These are phyloP conservation scores for Diophrys sp. DNA, from an alignment of 73 alveolate species.

Conservation along the genomic window DNA sequence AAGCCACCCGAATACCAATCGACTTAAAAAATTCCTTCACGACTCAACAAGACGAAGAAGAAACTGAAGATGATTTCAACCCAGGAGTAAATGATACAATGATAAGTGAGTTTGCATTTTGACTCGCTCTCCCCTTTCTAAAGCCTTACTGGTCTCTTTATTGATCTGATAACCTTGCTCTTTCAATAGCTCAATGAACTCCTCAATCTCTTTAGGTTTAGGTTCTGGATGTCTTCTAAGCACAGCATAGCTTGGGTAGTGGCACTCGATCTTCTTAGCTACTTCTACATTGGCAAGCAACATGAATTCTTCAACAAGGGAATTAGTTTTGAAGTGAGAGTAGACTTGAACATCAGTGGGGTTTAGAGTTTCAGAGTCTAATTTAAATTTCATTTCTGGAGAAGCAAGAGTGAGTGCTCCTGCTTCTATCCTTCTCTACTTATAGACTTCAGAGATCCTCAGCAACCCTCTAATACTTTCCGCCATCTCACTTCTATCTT, in stretches of 20 bases:
- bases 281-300: constrained; percentile 96
- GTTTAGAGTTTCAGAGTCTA: constrained; percentile 89
- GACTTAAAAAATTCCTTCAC: no score
- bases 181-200: constrained; percentile 69
- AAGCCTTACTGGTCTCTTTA: constrained; percentile 58
- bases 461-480: constrained; percentile 49
- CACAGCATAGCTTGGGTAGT: constrained; percentile 87
- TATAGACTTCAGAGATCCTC: constrained; percentile 71
- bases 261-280: constrained; percentile 80
- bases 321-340: constrained; percentile 84
- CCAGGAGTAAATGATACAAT: no score
- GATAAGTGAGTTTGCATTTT: no score
- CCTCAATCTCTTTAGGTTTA: constrained; percentile 84
- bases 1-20: no score
- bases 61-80: no score
- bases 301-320: constrained; percentile 96
- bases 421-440: constrained; percentile 76
- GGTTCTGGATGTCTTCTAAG: constrained; percentile 94
- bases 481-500: constrained; percentile 52
- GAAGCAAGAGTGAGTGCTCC: constrained; percentile 96
- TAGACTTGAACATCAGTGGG: constrained; percentile 92
- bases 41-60: no score
- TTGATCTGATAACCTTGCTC: constrained; percentile 70
- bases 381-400: constrained; percentile 90
- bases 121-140: no score